These are phyloP conservation scores for Medicago ruthenica DNA, from an alignment of 306 rosid genomes.

Conservation along the genomic window DNA sequence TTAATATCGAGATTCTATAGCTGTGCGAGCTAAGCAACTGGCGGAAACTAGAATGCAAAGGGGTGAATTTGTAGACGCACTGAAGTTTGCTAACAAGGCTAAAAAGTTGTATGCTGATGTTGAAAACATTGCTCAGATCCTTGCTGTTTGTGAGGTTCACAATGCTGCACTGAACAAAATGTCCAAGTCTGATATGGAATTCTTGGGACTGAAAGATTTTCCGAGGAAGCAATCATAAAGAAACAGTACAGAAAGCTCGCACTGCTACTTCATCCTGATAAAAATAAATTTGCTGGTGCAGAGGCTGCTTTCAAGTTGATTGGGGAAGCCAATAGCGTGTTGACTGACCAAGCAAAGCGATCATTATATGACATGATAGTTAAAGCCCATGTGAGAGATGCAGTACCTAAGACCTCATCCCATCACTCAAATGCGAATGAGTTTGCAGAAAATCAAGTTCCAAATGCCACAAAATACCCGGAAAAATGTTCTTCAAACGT, in stretches of 20 bases:
- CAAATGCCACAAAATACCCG: constrained; percentile 30
- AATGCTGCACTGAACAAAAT: constrained; percentile 60
- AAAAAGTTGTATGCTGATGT: constrained; percentile 62
- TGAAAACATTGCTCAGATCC: constrained; percentile 69
- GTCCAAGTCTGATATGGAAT: constrained; percentile 51
- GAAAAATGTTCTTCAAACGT: constrained; percentile 35
- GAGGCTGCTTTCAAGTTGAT: constrained; percentile 93
- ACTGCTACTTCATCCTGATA: constrained; percentile 88
- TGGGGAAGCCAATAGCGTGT: constrained; percentile 79
- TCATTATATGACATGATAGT: constrained; percentile 48
- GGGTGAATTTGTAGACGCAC: constrained; percentile 73
- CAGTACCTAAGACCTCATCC: constrained; percentile 43
- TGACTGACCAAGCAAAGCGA: constrained; percentile 66
- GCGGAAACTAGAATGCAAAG: constrained; percentile 71
- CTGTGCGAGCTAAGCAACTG: constrained; percentile 68
- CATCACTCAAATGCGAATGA: constrained; percentile 47
- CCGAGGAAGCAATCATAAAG: constrained; percentile 60
- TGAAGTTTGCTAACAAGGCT: constrained; percentile 72
- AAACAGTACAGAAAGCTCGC: constrained; percentile 85
- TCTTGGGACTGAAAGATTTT: constrained; percentile 56
- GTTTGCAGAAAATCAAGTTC: constrained; percentile 33
- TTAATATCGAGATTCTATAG: no score
- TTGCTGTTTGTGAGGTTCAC: constrained; percentile 72
- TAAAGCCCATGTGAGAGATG: constrained; percentile 38
- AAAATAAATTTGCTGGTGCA: constrained; percentile 85